Base-by-base conservation (phyloP, 2,329 filamentous ascomycete species). In the Leptographium lundbergii region DNA sequence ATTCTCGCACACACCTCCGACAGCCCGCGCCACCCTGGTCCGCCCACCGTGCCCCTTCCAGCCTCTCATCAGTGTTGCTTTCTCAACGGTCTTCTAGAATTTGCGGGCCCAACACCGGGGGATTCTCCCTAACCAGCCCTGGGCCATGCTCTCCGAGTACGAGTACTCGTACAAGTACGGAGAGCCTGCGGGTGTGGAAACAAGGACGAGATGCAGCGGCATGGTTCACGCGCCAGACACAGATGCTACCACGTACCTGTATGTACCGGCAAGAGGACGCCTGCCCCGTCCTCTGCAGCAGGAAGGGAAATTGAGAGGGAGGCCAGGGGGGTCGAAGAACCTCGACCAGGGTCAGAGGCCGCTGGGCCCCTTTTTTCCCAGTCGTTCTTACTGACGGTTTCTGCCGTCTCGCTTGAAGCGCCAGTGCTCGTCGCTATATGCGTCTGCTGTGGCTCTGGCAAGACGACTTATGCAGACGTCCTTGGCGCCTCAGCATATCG, bases 61-160 rank as follows among this genome's bases (percentile, higher is more conserved):
- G 65, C 63, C 66, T 68, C 63, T 68, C 62, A 65, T 67, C 71
- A 68, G 69, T 68, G 69, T 69, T 67, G 67, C 72, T 71, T 72
- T 68, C 69, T 74, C 73, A 76, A 77, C 74, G 73, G 72, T 70
- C 69, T 73, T 75, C 70, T 73, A 72, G 70, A 73, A 73, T 71
- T 69, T 73, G 72, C 71, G 74, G 75, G 72, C 67, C 75, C 66
- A 65, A 64, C 65, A 64, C 75, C 74, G 74, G 73, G 76, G 72
- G 70, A 73, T 76, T 76, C 70, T 73, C 69, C 70, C 67, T 39
- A 39, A 25, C 17, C 24, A 24, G 14, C 34, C 48, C 50, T 58
- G 48, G 39, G 50, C 7, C 48, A 29, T 14, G 24, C 25, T 34
- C 48, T 54, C 11, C 50, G 47, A 22, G 48, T 51, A 51, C 48